Evolutionary conservation across 2,329 filamentous ascomycete genomes (phyloP), one percentile per base, ranked within the genome.

Genomic region (Cercospora brassicicola): DNA sequence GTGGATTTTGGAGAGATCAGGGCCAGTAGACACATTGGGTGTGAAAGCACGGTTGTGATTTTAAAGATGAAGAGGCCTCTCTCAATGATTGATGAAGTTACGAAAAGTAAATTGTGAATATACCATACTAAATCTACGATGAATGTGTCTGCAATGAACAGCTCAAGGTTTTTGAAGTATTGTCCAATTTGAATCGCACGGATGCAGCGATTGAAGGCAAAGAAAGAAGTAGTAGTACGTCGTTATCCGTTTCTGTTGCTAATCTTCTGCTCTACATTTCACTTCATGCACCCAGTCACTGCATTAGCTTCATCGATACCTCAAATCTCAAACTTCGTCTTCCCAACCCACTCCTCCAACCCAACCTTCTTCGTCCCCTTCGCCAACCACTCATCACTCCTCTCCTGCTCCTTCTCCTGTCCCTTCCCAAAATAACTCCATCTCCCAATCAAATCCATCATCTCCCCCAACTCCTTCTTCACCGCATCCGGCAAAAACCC

Each of bases 1-100:
- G 39, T 81, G 79, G 79, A 77, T 81, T 13, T 64, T 78, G 59
- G 74, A 71, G n/a, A 68, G 73, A 39, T 65, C 64, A 59, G 70
- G 64, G 18, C 51, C 51, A 2, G 11, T 64, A 6, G 48, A 55
- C 11, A 42, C 30, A 6, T 13, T 61, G 59, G 62, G 45, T 8
- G 62, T 64, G 4, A 64, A 64, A 51, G 28, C 62, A 20, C 33
- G 62, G 26, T 18, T 64, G 42, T 62, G 18, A 53, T 26, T 26
- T 1, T 31, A 28, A 28, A 56, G 13, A 2, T 18, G 6, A 18
- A 2, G 45, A 26, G 18, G 3, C 8, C 26, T 39, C 0, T 39
- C 15, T 51, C 15, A 2, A 51, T 26, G 45, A 51, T 13, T 26
- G 10, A 51, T 11, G 45, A 39, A 51, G 45, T 26, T 11, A 51